These are phyloP conservation scores for Sapria himalayana DNA, from an alignment of 345 rosid species.

Conservation along the genomic window DNA sequence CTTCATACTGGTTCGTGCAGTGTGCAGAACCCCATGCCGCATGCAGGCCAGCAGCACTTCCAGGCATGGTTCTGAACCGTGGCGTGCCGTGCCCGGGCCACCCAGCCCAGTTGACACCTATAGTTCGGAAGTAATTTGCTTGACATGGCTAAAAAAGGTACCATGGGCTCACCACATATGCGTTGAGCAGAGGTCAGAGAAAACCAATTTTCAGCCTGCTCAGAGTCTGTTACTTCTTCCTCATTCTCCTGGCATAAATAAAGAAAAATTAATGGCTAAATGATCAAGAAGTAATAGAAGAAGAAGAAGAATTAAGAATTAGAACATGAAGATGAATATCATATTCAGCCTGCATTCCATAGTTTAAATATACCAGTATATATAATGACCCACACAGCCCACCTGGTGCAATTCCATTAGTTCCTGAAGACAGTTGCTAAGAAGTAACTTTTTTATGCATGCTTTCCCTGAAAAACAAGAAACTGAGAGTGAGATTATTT, in stretches of 20 bases:
- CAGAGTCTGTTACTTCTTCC: conserved; percentile 94
- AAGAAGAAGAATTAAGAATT: background rate
- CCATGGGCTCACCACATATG: conserved; percentile 46
- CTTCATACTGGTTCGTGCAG: too few relatives aligned
- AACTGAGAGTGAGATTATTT: conserved; percentile 4
- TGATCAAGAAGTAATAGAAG: background rate
- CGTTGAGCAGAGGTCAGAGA: conserved; percentile 98
- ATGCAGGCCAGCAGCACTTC: too few relatives aligned
- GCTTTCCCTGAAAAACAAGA: conserved; percentile 49
- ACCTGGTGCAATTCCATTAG: conserved; percentile 99
- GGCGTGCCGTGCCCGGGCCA: too few relatives aligned
- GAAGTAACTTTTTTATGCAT: conserved; percentile 87
- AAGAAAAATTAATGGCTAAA: conserved; percentile 4
- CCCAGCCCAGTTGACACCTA: too few relatives aligned
- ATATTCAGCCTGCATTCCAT: too few relatives aligned
- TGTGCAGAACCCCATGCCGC: too few relatives aligned
- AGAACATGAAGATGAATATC: too few relatives aligned
- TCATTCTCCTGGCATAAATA: conserved; percentile 52
- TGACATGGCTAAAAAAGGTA: too few relatives aligned
- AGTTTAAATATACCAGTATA: background rate
- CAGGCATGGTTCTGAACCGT: too few relatives aligned
- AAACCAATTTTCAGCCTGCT: conserved; percentile 99
- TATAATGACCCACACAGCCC: too few relatives aligned
- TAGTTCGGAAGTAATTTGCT: too few relatives aligned
- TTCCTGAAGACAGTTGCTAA: conserved; percentile 96